Evolutionary conservation across 2,329 filamentous ascomycete genomes (phyloP).

Genomic region (Neocatenulostroma microsporum): DNA sequence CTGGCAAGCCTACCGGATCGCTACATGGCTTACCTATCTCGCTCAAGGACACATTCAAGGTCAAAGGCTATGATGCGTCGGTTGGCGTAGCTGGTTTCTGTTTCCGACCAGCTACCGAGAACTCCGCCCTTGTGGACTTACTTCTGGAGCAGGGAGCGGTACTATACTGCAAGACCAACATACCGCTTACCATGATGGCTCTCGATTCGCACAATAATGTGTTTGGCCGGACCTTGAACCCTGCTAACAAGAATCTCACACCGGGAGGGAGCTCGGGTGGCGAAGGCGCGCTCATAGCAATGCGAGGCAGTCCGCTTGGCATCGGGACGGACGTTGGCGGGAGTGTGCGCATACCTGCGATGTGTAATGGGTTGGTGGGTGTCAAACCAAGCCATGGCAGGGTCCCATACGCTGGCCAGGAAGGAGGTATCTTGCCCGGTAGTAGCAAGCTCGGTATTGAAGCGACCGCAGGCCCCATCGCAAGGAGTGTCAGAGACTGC

Average conservation of each 20-base stretch:
- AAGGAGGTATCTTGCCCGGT: slow-evolving; percentile 40
- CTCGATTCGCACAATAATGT: slow-evolving; percentile 48
- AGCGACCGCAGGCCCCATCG: slow-evolving; percentile 41
- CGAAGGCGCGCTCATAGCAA: slow-evolving; percentile 45
- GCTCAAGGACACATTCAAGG: slow-evolving; percentile 31
- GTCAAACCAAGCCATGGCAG: slow-evolving; percentile 40
- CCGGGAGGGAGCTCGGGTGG: slow-evolving; percentile 48
- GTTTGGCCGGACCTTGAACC: slow-evolving; percentile 43
- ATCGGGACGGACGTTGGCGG: slow-evolving; percentile 51
- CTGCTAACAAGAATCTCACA: slow-evolving; percentile 41
- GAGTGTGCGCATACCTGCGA: slow-evolving; percentile 45
- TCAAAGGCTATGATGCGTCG: slow-evolving; percentile 30
- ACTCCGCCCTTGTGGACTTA: slow-evolving; percentile 37
- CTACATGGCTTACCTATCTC: slow-evolving; percentile 37
- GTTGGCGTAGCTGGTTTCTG: slow-evolving; percentile 37
- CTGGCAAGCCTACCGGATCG: slow-evolving; percentile 34
- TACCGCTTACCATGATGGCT: slow-evolving; percentile 48
- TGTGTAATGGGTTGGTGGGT: slow-evolving; percentile 44
- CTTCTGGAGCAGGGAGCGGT: slow-evolving; percentile 42
- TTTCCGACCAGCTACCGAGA: slow-evolving; percentile 35
- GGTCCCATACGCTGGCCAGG: slow-evolving; percentile 47
- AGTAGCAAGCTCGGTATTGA: slow-evolving; percentile 40
- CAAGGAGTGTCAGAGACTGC: slow-evolving; percentile 43
- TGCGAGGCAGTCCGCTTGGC: slow-evolving; percentile 43
- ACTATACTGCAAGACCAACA: slow-evolving; percentile 47